Conservation (phyloP, 2,329 filamentous ascomycete species). For the Diplocarpon mali region DNA sequence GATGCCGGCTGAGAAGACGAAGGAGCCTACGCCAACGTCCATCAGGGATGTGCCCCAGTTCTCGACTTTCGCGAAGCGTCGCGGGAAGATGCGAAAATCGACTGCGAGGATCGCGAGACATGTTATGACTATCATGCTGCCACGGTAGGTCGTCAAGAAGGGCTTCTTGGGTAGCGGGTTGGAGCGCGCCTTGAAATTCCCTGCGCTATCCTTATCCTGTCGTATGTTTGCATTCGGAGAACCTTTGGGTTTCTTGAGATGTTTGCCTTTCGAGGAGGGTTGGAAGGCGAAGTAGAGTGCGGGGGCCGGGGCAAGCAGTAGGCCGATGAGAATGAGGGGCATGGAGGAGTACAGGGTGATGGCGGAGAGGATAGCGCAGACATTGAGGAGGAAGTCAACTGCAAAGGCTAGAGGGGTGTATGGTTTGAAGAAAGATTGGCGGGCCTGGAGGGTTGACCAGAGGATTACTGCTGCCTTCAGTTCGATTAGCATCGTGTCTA, state of each 20-base stretch:
- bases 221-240: background rate
- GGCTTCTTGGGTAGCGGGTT: conserved; percentile 68
- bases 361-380: conserved; percentile 69
- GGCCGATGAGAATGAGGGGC: conserved; percentile 61
- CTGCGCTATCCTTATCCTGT: conserved; percentile 21
- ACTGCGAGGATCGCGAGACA: conserved; percentile 92
- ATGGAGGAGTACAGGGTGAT: conserved; percentile 73
- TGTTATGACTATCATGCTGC: conserved; percentile 82
- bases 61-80: conserved; percentile 93
- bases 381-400: conserved; percentile 82
- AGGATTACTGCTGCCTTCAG: conserved; percentile 66
- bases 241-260: conserved; percentile 12
- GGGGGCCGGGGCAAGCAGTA: conserved; percentile 59
- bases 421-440: conserved; percentile 71
- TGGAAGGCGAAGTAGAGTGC: conserved; percentile 45
- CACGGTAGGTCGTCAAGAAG: conserved; percentile 85
- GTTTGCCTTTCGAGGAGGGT: conserved; percentile 34
- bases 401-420: conserved; percentile 57
- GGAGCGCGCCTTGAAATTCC: conserved; percentile 21
- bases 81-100: conserved; percentile 85
- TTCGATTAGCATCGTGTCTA: conserved; percentile 1
- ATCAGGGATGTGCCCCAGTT: conserved; percentile 99
- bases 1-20: conserved; percentile 87
- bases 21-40: conserved; percentile 94
- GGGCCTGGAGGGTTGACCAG: conserved; percentile 81